Percentiles rank a stretch among this genome's conserved stretches.
Conservation (phyloP, 148 eudicot genomes). For the Persicaria maculosa region DNA sequence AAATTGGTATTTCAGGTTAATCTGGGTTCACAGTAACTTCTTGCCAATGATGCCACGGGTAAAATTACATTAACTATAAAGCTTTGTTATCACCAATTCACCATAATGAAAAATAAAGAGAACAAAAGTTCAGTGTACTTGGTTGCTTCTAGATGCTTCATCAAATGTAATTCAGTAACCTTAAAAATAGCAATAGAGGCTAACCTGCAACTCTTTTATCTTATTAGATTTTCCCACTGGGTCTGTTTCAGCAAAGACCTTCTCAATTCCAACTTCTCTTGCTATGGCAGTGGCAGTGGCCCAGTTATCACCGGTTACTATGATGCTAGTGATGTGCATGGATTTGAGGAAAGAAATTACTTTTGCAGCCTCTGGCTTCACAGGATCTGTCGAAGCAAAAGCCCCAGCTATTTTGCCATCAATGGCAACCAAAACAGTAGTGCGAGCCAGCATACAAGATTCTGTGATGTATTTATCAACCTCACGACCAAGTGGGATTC, state of each 20-base stretch:
- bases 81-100: no score
- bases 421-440: slow-evolving; percentile 77
- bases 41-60: no score
- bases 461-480: slow-evolving; percentile 53
- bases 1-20: slow-evolving; percentile 1
- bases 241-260: slow-evolving; percentile 87
- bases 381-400: slow-evolving; percentile 92
- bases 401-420: slow-evolving; percentile 76
- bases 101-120: no score
- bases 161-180: background rate
- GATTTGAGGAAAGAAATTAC: slow-evolving; percentile 61
- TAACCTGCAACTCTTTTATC: slow-evolving; percentile 92
- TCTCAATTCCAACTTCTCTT: slow-evolving; percentile 63
- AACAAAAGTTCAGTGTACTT: background rate
- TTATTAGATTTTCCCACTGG: slow-evolving; percentile 85
- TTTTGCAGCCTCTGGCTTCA: slow-evolving; percentile 81
- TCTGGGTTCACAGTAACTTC: background rate
- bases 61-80: no score
- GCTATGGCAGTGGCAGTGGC: slow-evolving; percentile 86
- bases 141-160: background rate
- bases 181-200: slow-evolving; percentile 4
- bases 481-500: slow-evolving; percentile 48
- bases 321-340: slow-evolving; percentile 76
- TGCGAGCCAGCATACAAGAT: slow-evolving; percentile 67
- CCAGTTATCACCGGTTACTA: slow-evolving; percentile 98